Evolutionary conservation across 345 rosid species (phyloP), one percentile per base, ranked within the genome.

Genomic region (Cardamine occulta): DNA sequence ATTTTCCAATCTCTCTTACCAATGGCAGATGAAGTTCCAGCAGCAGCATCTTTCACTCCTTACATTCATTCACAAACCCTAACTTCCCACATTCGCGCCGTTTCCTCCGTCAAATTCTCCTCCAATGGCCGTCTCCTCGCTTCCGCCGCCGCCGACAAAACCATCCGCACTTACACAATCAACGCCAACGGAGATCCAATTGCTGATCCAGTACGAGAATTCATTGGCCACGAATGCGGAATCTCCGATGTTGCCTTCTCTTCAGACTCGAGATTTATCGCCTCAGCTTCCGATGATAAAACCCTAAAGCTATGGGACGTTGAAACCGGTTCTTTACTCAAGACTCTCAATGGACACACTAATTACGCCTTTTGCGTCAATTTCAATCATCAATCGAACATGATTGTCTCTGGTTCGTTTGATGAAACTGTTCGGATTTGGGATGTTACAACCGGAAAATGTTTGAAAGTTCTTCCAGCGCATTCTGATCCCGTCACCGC

Each of bases 401-500:
- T 90, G 91, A 85, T 95, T 42, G 99, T 88, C 48, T 92, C 94
- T n/a, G 97, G 99, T 11, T 85, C 96, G 11, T 95, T 86, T 65
- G 97, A 95, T 28, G 99, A 92, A 80, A 91, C 97, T 19, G 99
- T 95, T 63, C 81, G 97, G 70, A 72, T 95, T 31, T 95, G 98
- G 99, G 99, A 95, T 47, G 93, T 92, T 29, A 90, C 87, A 72
- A 80, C 81, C 5, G 97, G 98, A 1, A 92, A 89, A 82, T 92
- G 98, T 73, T 81, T 95, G 74, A 90, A 86, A 83, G 97, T 95
- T 17, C 81, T 95, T 15, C 99, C 98, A 0, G 97, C 99, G 9
- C 98, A 95, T 74, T 95, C 98, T 1, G 97, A 89, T 75, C 97
- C 96, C 1, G 96, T 95, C 12, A 95, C 99, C 1, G 87, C 94